phyloP scores from a whole-genome alignment of 2,329 filamentous ascomycete species.

The Xylariaceae sp. region DNA sequence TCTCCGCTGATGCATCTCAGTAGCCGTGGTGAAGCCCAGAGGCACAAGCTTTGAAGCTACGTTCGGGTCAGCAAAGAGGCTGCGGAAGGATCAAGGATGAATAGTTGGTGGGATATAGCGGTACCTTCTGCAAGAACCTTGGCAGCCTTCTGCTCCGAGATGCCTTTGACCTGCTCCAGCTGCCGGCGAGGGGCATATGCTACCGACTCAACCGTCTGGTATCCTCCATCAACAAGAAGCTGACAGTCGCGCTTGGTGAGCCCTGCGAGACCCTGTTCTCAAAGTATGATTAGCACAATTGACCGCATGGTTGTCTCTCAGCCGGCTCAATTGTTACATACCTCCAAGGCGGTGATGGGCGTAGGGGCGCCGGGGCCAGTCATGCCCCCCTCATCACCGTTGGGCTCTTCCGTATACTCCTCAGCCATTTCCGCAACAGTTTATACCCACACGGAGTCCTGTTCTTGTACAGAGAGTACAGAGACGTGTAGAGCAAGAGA shows the following conservation, averaged over 20 bases:
- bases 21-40: conserved; percentile 98
- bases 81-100: not conserved
- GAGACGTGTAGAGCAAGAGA: not conserved
- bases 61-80: conserved; percentile 4
- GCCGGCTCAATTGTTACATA: too few relatives aligned
- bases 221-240: conserved; percentile 83
- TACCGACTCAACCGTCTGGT: conserved; percentile 90
- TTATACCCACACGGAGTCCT: too few relatives aligned
- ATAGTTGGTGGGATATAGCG: too few relatives aligned
- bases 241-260: conserved; percentile 95
- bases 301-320: too few relatives aligned
- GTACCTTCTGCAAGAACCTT: conserved; percentile 89
- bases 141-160: conserved; percentile 91
- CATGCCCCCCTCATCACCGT: conserved; percentile 61
- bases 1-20: conserved; percentile 95
- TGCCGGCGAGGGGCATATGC: conserved; percentile 81
- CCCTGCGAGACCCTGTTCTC: conserved; percentile 69
- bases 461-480: too few relatives aligned
- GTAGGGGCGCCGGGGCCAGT: conserved; percentile 90
- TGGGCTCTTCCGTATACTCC: conserved; percentile 60
- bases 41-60: conserved; percentile 89
- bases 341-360: conserved; percentile 77
- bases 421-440: conserved; percentile 44
- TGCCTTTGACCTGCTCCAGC: conserved; percentile 93
- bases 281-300: not conserved